phyloP scores from a whole-genome alignment of 1,284 basidiomycete species.

The Puccinia polysora region DNA sequence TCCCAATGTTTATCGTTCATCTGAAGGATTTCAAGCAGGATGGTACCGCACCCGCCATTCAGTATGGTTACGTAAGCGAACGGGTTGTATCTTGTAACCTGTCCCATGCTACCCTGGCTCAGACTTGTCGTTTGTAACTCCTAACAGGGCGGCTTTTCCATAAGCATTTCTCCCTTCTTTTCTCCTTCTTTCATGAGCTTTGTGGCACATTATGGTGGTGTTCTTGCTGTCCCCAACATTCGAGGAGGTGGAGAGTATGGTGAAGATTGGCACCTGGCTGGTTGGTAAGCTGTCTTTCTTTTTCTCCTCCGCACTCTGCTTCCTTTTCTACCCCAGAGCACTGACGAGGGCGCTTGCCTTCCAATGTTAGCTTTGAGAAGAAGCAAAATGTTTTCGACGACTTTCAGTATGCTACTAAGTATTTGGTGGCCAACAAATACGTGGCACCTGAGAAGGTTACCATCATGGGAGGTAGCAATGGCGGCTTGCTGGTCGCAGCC shows the following conservation, averaged over 20 bases:
- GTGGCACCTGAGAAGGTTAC: conserved; percentile 68
- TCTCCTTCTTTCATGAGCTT: conserved; percentile 70
- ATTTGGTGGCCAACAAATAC: conserved; percentile 67
- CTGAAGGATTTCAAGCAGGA: conserved; percentile 68
- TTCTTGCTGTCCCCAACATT: conserved; percentile 64
- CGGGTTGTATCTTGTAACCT: not conserved
- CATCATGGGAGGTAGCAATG: conserved; percentile 71
- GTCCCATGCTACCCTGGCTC: not conserved
- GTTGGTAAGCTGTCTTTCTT: conserved; percentile 30
- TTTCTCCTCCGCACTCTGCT: conserved; percentile 14
- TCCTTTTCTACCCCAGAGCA: conserved; percentile 44
- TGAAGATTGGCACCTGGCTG: conserved; percentile 58
- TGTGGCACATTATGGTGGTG: conserved; percentile 67
- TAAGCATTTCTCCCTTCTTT: conserved; percentile 69
- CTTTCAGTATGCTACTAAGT: conserved; percentile 66
- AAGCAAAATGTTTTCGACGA: conserved; percentile 70
- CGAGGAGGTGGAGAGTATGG: conserved; percentile 80
- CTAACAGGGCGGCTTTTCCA: conserved; percentile 74
- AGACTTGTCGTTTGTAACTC: not conserved
- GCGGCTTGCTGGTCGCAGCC: conserved; percentile 72
- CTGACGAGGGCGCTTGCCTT: not conserved
- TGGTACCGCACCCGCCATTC: conserved; percentile 70
- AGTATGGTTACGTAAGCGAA: conserved; percentile 61
- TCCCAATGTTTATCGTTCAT: conserved; percentile 81
- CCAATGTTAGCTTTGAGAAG: conserved; percentile 30